Evolutionary conservation across 1,284 basidiomycete genomes (phyloP).

Genomic region (Clitocybe nebularis): DNA sequence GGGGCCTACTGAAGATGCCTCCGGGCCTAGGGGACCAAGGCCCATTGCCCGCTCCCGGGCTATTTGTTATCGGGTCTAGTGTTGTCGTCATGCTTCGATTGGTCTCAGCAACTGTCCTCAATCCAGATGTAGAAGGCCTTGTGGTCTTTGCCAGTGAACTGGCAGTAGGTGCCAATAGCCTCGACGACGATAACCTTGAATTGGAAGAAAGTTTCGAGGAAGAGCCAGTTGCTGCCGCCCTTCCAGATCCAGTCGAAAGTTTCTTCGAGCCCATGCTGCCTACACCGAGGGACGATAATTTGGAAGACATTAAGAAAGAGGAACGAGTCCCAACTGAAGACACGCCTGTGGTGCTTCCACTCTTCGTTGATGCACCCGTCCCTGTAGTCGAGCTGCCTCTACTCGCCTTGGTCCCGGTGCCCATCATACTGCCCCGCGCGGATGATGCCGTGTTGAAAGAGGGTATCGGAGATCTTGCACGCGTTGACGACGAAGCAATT

Average conservation of each 20-base stretch:
- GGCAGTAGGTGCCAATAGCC: conserved; percentile 68
- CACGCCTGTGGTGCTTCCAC: conserved; percentile 18
- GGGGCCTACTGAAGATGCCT: conserved; percentile 53
- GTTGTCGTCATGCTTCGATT: conserved; percentile 17
- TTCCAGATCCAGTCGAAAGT: conserved; percentile 15
- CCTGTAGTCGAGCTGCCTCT: conserved; percentile 13
- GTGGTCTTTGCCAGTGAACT: conserved; percentile 66
- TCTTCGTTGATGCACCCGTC: conserved; percentile 15
- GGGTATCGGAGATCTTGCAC: conserved; percentile 29
- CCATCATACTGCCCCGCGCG: conserved; percentile 7
- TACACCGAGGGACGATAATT: conserved; percentile 10
- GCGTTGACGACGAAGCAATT: conserved; percentile 18
- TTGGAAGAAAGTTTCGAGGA: conserved; percentile 24
- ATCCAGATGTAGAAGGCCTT: conserved; percentile 20
- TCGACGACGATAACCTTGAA: conserved; percentile 36
- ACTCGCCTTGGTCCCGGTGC: conserved; percentile 5
- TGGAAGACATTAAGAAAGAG: conserved; percentile 13
- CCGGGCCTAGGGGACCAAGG: conserved; percentile 25
- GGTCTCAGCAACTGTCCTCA: conserved; percentile 20
- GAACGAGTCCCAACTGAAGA: conserved; percentile 37
- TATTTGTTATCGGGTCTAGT: conserved; percentile 44
- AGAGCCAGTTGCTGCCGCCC: conserved; percentile 12
- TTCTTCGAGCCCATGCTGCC: conserved; percentile 19
- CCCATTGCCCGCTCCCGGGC: conserved; percentile 19
- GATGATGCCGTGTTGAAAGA: conserved; percentile 20